Evolutionary conservation across 495 filamentous ascomycete species (phyloP), one percentile per base, ranked within the genome.

Genomic region (Penicillium salamii): DNA sequence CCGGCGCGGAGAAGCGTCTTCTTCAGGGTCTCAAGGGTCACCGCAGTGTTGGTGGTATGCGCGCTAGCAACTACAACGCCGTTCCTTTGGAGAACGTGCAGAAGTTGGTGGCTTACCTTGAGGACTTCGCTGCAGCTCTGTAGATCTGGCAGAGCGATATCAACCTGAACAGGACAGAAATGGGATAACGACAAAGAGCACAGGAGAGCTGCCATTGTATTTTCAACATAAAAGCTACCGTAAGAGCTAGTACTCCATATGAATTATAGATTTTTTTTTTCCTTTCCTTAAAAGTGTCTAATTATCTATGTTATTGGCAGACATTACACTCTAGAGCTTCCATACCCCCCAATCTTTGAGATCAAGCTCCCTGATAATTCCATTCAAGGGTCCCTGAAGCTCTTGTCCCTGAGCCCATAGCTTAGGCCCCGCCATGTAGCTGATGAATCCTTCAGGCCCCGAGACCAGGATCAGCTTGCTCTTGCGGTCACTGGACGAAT

Each of bases 371-470:
- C 68, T 67, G 15, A 86, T 67, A 7, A 84, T 56, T 7, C 83
- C 83, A 18, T 71, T 73, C 5, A 85, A 52, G 9, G 75, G 75
- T 2, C 89, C 92, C 57, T 92, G 87, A 14, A 77, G 68, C 69
- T 96, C 88, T 54, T 71, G 70, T 5, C 90, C 90, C 40, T 75
- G 74, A 3, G 76, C 77, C 83, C 85, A 91, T 2, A 75, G 62
- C 67, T 95, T 96, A 4, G 80, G 76, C 5, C 92, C 92, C 6
- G 87, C 88, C 69, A 86, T 86, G 54, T 84, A 78, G 20, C 74
- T 77, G 38, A 97, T 78, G 69, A 97, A 98, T 13, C 93, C 91
- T 34, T 93, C 89, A 0, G 93, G 91, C 0, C 93, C 93, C 2
- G 89, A 91, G 4, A 97, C 74, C 40, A 95, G 69, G 21, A 97